Percentiles rank a stretch among this genome's conserved stretches.
phyloP scores from a whole-genome alignment of 768 basidiomycete genomes.

The Pulveroboletus ravenelii region DNA sequence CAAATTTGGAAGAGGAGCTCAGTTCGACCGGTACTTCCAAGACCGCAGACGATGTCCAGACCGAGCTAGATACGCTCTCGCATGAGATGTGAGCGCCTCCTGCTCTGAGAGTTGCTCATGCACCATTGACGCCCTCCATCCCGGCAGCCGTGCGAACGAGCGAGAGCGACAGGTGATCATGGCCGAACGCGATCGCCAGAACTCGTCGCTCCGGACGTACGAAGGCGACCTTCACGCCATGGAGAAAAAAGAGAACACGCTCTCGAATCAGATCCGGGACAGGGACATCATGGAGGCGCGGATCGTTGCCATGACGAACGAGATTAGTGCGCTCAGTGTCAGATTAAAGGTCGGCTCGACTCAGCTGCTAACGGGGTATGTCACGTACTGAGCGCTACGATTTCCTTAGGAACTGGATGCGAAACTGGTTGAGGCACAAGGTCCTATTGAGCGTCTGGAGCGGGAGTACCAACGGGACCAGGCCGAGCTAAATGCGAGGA shows the following conservation, averaged over 20 bases:
- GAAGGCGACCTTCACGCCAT: conserved; percentile 61
- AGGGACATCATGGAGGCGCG: conserved; percentile 52
- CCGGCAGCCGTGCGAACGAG: conserved; percentile 58
- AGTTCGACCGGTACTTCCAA: conserved; percentile 68
- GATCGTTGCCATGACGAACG: conserved; percentile 55
- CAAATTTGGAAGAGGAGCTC: conserved; percentile 63
- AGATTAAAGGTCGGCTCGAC: conserved; percentile 46
- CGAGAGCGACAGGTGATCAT: conserved; percentile 54
- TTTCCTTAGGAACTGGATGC: conserved; percentile 54
- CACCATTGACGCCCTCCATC: neutral
- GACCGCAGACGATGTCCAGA: conserved; percentile 83
- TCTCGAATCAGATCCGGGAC: conserved; percentile 55
- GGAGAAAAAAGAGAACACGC: conserved; percentile 56
- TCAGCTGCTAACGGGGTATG: neutral
- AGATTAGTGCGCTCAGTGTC: conserved; percentile 40
- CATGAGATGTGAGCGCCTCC: conserved; percentile 54
- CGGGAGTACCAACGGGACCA: conserved; percentile 47
- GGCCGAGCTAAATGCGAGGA: conserved; percentile 44
- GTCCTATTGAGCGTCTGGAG: conserved; percentile 62
- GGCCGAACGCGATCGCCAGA: conserved; percentile 60
- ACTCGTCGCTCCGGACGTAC: conserved; percentile 43
- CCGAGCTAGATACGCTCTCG: conserved; percentile 60
- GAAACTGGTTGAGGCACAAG: conserved; percentile 55
- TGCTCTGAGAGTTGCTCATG: neutral
- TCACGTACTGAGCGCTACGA: neutral